Evolutionary conservation across 805 yeast genomes (phyloP).

Genomic region (Candida endomychidarum): DNA sequence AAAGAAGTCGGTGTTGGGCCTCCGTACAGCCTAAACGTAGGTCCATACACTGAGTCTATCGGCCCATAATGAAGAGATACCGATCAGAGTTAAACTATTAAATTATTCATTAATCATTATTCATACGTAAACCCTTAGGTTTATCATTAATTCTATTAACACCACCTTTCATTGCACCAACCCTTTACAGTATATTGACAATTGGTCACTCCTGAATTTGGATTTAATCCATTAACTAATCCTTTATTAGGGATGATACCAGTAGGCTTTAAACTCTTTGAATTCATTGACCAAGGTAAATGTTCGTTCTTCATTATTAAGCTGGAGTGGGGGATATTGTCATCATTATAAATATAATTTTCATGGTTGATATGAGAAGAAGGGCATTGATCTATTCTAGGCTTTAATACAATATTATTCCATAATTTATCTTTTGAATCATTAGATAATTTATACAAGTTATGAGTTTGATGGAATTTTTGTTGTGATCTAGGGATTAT

Average conservation of each 20-base stretch:
- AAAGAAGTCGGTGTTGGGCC: no score
- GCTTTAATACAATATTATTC: slow-evolving; percentile 53
- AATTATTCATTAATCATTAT: slow-evolving; percentile 8
- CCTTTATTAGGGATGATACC: slow-evolving; percentile 28
- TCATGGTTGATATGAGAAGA: slow-evolving; percentile 19
- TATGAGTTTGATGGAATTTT: slow-evolving; percentile 27
- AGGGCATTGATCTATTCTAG: slow-evolving; percentile 44
- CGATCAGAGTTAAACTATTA: not conserved
- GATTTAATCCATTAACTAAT: slow-evolving; percentile 31
- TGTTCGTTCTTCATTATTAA: slow-evolving; percentile 22
- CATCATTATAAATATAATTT: slow-evolving; percentile 21
- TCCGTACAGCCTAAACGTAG: no score
- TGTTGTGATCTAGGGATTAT: slow-evolving; percentile 15
- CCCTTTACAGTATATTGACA: slow-evolving; percentile 52
- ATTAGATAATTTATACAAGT: slow-evolving; percentile 36
- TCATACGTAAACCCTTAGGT: slow-evolving; percentile 3
- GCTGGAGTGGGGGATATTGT: not conserved
- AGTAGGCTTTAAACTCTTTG: slow-evolving; percentile 31
- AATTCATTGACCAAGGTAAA: slow-evolving; percentile 25
- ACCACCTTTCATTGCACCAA: slow-evolving; percentile 50
- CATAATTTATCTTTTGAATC: slow-evolving; percentile 51
- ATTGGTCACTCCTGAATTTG: slow-evolving; percentile 38
- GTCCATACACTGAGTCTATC: no score
- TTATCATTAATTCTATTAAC: slow-evolving; percentile 1
- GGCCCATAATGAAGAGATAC: no score